phyloP scores from a whole-genome alignment of 768 basidiomycete genomes.

The Hortiboletus flavorubellus region DNA sequence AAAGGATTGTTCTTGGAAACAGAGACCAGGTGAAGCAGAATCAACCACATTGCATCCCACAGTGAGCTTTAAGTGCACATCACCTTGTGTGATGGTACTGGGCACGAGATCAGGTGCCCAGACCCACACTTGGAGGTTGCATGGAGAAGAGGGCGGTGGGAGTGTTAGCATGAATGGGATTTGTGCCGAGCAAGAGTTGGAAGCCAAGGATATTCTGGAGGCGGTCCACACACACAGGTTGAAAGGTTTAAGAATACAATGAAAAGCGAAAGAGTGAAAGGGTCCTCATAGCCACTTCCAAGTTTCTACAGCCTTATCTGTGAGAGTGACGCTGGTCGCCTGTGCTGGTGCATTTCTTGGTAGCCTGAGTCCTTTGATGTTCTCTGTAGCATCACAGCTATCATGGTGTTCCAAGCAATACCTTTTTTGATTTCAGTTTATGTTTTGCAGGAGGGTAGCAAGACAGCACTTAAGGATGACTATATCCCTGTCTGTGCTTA shows the following conservation, averaged over 20 bases:
- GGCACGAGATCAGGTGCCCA: neutral
- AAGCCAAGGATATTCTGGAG: neutral
- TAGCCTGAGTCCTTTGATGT: too few relatives aligned
- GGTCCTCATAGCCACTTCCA: neutral
- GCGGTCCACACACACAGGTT: neutral
- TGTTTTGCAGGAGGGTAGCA: too few relatives aligned
- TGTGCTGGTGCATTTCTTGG: neutral
- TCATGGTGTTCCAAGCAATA: too few relatives aligned
- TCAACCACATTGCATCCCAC: neutral
- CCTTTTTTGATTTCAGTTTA: too few relatives aligned
- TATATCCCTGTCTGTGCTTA: too few relatives aligned
- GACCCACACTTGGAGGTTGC: neutral
- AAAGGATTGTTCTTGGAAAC: slow-evolving; percentile 1
- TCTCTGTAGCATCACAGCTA: too few relatives aligned
- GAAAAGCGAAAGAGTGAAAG: too few relatives aligned
- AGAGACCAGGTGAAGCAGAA: neutral
- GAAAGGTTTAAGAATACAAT: neutral
- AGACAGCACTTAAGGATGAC: too few relatives aligned
- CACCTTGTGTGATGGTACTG: neutral
- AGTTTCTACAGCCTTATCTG: neutral
- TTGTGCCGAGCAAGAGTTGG: neutral
- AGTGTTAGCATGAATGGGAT: neutral
- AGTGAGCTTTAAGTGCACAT: neutral
- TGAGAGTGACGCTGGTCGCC: neutral
- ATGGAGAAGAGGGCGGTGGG: neutral